Evolutionary conservation across 208 protist genomes (phyloP), one percentile per base, ranked within the genome.

Genomic region (Leishmania aethiopica): DNA sequence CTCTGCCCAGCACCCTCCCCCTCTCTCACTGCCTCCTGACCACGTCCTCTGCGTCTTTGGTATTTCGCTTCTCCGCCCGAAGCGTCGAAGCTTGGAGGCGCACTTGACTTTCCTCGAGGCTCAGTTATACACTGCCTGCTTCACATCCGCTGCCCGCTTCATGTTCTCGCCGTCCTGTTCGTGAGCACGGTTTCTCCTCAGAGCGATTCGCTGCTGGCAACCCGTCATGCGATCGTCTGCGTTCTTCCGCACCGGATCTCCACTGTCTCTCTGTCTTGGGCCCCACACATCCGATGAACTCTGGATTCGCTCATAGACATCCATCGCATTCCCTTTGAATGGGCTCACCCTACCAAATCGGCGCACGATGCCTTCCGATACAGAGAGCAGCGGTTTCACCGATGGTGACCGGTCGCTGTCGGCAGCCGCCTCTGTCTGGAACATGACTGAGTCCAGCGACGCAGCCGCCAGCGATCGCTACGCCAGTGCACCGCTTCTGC

Each of bases 401-500:
- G 49, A 76, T n/a, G 51, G 49, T 11, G 49, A 60, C 22, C 11
- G 32, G 49, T 17, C 8, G 15, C 37, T 76, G 49, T 59, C 72
- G 28, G 37, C 72, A n/a, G 49, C n/a, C 17, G 47, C 19, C 32
- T 76, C 72, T 40, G n/a, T 6, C n/a, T 17, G 25, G 72, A 25
- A 37, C 6, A 22, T 42, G n/a, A 40, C 47, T 3, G 49, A 57
- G n/a, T 49, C 3, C 3, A 60, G 32, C 47, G 35, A 62, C 15
- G 67, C 62, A 1, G 71, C 62, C 28, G 62, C 62, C 35, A 83
- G 62, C 53, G 59, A 78, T 35, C 64, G 53, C 13, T 75, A 70
- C 66, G 51, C 22, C 25, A 78, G 74, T n/a, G 74, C 80, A 1
- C 80, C 72, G 5, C 53, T 83, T 25, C 32, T 78, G 6, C 32